Evolutionary conservation across 257 asterid genomes (phyloP), one percentile per base, ranked within the genome.

Genomic region (Forsythia suspensa): DNA sequence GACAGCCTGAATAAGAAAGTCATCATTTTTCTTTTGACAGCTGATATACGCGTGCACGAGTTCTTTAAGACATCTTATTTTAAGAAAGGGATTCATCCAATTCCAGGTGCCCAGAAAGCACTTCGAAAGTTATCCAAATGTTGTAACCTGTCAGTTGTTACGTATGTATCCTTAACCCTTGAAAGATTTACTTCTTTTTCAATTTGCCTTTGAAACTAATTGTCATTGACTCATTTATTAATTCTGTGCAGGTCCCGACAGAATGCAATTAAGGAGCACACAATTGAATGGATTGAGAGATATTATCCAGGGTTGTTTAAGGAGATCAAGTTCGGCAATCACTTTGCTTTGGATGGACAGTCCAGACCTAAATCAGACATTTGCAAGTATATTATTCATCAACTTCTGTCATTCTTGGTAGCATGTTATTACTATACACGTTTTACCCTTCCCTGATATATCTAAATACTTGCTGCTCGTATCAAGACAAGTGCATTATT

Each of bases 311-410:
- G 97, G 65, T 86, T 96, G 76, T 96, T 96, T 82, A 90, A 85
- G 82, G 97, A 91, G 87, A 91, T 96, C 44, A 94, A 90, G 86
- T 96, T 96, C 9, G 99, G 99, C 82, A 96, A 96, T 84, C 99
- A 96, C 90, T 96, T 94, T 83, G 97, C 98, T 39, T 77, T 96
- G 78, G 95, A 92, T 78, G 98, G 98, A 76, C 74, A 86, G 63
- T 92, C 99, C 48, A 90, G 87, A 79, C 89, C 97, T 24, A 96
- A 94, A 88, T 96, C 99, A 6, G 98, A 94, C 40, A 94, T 96
- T 69, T 96, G 97, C 95, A 94, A 89, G 99, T 92, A 82, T 37
- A 48, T n/a, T 52, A 40, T n/a, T 38, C 51, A 59, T 69, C 12
- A 21, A 24, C 70, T 63, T 24, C 70, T 63, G 70, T 63, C 3